Evolutionary conservation across 371 early-diverging fungal species (phyloP), one percentile per base, ranked within the genome.

Genomic region (Basidiobolus meristosporus): DNA sequence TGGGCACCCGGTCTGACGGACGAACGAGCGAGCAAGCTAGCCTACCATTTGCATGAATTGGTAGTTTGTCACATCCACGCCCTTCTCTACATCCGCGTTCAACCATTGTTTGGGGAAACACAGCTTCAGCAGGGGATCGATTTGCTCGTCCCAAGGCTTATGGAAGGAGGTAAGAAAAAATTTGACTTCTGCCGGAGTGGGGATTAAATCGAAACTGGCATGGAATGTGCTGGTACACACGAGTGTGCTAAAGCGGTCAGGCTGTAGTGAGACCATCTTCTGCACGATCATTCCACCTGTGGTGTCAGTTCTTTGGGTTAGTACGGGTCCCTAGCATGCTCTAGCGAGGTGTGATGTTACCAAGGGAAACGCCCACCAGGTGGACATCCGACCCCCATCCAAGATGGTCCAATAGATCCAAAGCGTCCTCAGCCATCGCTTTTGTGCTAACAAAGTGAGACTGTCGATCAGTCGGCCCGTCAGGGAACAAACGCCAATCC

Each of bases 361-460:
- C 82, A 81, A 82, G 80, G 2, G 77, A 77, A 5, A 82, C 60
- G 2, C 83, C 86, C 15, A 66, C 68, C 29, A 82, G 29, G 49
- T 79, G 70, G 7, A 82, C 58, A 29, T 66, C 46, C 1, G 52
- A 36, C 0, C 45, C 60, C 82, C 82, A 83, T 0, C 62, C 67
- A 30, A 82, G 41, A 19, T 72, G 65, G 33, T 69, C 65, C 33
- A 82, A 47, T 12, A 86, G 45, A 10, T 61, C 60, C 21, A 60
- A 40, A 0, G 77, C 63, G 42, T 86, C 87, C 9, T 44, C 16
- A 1, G 84, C 83, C 73, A 83, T 63, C 47, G 73, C 72, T 34
- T 62, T 57, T 7, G 73, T 69, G 34, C 68, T 73, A 28, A 33
- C n/a, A n/a, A n/a, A n/a, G n/a, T n/a, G n/a, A 22, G 17, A 16